These are phyloP conservation scores for Wickerhamiella azyma DNA, from an alignment of 805 yeast genomes.

Conservation along the genomic window DNA sequence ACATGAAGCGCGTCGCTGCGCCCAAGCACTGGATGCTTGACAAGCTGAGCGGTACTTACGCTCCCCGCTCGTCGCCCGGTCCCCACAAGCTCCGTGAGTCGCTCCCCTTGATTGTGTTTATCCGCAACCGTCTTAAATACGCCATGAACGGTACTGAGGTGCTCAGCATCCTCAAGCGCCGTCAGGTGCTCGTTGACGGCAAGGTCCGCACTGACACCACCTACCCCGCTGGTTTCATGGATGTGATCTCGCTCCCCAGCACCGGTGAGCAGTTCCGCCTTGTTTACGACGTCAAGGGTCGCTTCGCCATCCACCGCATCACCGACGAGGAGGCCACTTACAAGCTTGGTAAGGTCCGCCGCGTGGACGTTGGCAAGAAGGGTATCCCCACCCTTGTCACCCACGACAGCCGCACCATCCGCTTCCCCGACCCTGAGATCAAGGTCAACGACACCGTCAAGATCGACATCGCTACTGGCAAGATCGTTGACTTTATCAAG, in stretches of 20 bases:
- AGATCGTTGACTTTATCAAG: slow-evolving; percentile 76
- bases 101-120: slow-evolving; percentile 88
- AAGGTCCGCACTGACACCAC: slow-evolving; percentile 98
- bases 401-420: slow-evolving; percentile 99
- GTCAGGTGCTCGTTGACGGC: slow-evolving; percentile 97
- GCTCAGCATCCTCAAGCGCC: slow-evolving; percentile 95
- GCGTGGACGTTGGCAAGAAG: slow-evolving; percentile 95
- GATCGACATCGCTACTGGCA: slow-evolving; percentile 92
- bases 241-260: slow-evolving; percentile 91
- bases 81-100: slow-evolving; percentile 99
- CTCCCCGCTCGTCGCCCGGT: slow-evolving; percentile 99
- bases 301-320: slow-evolving; percentile 99
- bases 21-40: slow-evolving; percentile 99
- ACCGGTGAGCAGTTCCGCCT: slow-evolving; percentile 99
- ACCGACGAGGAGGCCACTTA: slow-evolving; percentile 96
- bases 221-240: slow-evolving; percentile 99
- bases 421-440: slow-evolving; percentile 97
- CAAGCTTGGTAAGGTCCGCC: slow-evolving; percentile 97
- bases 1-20: slow-evolving; percentile 98
- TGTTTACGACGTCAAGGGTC: slow-evolving; percentile 96
- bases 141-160: slow-evolving; percentile 99
- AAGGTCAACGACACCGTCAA: slow-evolving; percentile 96
- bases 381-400: slow-evolving; percentile 97
- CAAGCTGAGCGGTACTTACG: slow-evolving; percentile 98
- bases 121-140: slow-evolving; percentile 97